Base-by-base conservation (phyloP, 75 land plant species). In the Chamaecyparis obtusa region DNA sequence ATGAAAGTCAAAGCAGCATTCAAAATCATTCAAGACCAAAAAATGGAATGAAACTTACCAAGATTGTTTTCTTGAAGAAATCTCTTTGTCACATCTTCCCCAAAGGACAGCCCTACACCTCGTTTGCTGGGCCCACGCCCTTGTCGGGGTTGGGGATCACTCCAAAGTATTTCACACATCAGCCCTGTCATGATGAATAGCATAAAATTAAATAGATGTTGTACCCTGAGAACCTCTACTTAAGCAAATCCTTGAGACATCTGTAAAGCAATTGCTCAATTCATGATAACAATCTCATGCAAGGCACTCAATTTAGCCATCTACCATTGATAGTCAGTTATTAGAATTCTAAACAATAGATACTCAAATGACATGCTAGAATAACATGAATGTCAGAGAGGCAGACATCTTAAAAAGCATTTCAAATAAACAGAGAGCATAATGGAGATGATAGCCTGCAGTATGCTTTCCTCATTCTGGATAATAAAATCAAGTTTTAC, bases 111-210 rank as follows among this genome's bases (percentile, higher is more conserved):
- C 39, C 99, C 99, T 9, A 98, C 97, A 84, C 99, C 99, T 15
- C 99, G 92, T 87, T 98, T 98, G 91, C 99, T 98, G 35, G 99
- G 99, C 14, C 93, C 93, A 85, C 99, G 89, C 83, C 99, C 99
- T 36, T 84, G 87, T 9, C 88, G 87, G 86, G 99, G 96, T 85
- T 96, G 97, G 35, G 99, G 99, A 87, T 98, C 99, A 90, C 99
- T 98, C 99, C 99, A 98, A 64, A 98, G 92, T 89, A 98, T 77
- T 90, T 98, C 99, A 90, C 99, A 98, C 99, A 97, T 97, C 67
- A 96, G 85, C 13, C 99, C 99, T 97, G 90, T 36, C 9, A 24
- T 43, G 67, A 43, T 33, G 33, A 37, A 32, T 87, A 72, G 15
- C 76, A 87, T 57, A 81, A 85, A 43, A 44, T 60, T 48, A 67